Evolutionary conservation across 2,329 filamentous ascomycete species (phyloP), one percentile per base, ranked within the genome.

Genomic region (Aspergillus sp.): DNA sequence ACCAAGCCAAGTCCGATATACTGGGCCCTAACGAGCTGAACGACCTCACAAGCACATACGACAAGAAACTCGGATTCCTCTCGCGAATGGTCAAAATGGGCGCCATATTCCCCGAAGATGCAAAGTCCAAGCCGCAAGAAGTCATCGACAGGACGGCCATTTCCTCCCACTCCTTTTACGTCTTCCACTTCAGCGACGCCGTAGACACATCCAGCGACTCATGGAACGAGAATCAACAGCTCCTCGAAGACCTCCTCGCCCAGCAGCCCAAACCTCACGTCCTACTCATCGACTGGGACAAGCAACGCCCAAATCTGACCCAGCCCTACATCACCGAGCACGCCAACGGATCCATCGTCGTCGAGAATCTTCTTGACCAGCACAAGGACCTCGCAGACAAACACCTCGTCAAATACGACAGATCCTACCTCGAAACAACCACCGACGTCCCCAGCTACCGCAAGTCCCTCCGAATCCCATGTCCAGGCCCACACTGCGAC

Each of bases 351-450:
- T 8, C 5, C 5, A 11, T 51, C 11, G 53, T 56, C 1, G 53
- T 56, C 5, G 53, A 50, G 2, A 57, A 57, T 13, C 15, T 57
- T 1, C 54, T 57, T 1, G 48, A 52, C 6, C 48, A 57, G 37
- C 46, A 47, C 20, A 52, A 57, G 20, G 48, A 51, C 15, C 42
- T 57, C 19, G 54, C 54, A 1, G 44, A 22, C 6, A 57, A 57
- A 12, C 42, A 52, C 39, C 22, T 57, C 1, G 44, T 57, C 2
- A 15, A 24, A 13, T 57, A 57, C 13, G 48, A 57, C 13, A 48
- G 39, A 2, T 2, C 39, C 15, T 56, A 8, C 19, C 27, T 56
- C 9, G 53, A 56, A 37, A 5, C 39, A 6, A 56, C 46, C 8
- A 50, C 44, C 17, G 53, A 56, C 20, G 46, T 56, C 0, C 53